A percentile compares a stretch with the other conserved stretches of the same genome.
Evolutionary conservation across 2,329 filamentous ascomycete species (phyloP).

Genomic region (Apiospora aurea): DNA sequence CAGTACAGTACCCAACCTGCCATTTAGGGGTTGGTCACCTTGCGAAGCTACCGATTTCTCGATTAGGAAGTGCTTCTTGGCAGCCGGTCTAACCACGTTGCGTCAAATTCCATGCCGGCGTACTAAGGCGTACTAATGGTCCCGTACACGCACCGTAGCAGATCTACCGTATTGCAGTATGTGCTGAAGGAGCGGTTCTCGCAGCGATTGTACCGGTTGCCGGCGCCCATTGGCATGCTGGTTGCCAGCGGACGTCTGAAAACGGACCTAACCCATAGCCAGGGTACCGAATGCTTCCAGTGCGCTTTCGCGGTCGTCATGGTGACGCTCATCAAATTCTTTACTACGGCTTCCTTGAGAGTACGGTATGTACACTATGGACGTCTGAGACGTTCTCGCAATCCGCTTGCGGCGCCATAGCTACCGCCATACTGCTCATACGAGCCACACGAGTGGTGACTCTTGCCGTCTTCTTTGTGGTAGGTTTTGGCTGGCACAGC

Average conservation of each 20-base stretch:
- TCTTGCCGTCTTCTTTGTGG: not conserved
- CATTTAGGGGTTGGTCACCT: not conserved
- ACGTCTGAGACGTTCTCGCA: not conserved
- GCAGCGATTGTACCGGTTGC: not conserved
- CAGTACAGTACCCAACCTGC: slow-evolving; percentile 6
- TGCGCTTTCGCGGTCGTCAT: not conserved
- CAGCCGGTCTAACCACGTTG: slow-evolving; percentile 7
- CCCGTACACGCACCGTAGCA: not conserved
- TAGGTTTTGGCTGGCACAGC: not conserved
- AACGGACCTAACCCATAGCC: not conserved
- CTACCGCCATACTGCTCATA: not conserved
- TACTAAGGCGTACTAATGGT: too few species aligned
- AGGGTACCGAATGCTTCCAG: slow-evolving; percentile 3
- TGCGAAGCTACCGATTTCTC: slow-evolving; percentile 12
- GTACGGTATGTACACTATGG: not conserved
- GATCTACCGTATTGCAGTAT: not conserved
- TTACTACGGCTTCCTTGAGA: slow-evolving; percentile 8
- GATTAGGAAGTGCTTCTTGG: slow-evolving; percentile 5
- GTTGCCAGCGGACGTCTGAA: slow-evolving; percentile 1
- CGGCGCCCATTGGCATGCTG: not conserved
- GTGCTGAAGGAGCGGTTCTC: not conserved
- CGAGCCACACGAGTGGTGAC: not conserved
- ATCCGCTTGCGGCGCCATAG: slow-evolving; percentile 1
- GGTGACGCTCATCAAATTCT: not conserved
- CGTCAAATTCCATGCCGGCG: not conserved